Conservation (phyloP, 2,329 filamentous ascomycete species). For the Xylaria sp. region DNA sequence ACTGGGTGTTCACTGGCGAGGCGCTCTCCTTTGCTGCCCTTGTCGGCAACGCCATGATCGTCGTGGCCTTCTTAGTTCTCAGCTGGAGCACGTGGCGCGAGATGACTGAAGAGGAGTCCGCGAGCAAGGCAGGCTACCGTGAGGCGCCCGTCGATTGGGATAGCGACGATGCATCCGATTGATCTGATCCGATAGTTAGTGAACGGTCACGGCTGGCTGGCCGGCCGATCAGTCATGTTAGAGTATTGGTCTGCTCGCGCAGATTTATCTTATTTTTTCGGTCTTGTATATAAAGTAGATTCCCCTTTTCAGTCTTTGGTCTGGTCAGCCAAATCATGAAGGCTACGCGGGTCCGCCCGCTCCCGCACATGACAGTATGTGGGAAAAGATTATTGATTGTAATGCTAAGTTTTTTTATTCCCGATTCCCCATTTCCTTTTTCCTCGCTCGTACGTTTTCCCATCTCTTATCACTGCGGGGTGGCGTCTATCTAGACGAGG, state of each 20-base stretch:
- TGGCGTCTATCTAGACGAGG: background rate
- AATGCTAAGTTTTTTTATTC: background rate
- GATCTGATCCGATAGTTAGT: background rate
- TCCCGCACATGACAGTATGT: background rate
- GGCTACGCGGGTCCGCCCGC: background rate
- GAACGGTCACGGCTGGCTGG: background rate
- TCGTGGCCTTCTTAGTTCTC: slow-evolving; percentile 85
- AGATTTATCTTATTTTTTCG: background rate
- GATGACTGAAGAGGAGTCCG: slow-evolving; percentile 77
- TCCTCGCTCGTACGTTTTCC: background rate
- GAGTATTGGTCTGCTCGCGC: slow-evolving; percentile 11
- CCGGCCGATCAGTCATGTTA: background rate
- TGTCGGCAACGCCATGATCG: slow-evolving; percentile 85
- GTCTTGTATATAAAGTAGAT: slow-evolving; percentile 12
- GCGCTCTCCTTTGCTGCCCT: slow-evolving; percentile 80
- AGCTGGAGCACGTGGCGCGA: slow-evolving; percentile 94
- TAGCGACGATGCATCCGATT: slow-evolving; percentile 24
- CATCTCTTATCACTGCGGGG: background rate
- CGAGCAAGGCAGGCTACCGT: slow-evolving; percentile 19
- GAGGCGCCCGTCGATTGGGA: slow-evolving; percentile 33
- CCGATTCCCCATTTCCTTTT: background rate
- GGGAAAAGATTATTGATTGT: background rate
- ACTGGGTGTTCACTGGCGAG: slow-evolving; percentile 86
- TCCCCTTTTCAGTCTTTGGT: background rate
- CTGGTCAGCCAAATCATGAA: background rate